Base-by-base conservation (phyloP, 1,284 basidiomycete genomes). In the Pseudozyma thailandica region DNA sequence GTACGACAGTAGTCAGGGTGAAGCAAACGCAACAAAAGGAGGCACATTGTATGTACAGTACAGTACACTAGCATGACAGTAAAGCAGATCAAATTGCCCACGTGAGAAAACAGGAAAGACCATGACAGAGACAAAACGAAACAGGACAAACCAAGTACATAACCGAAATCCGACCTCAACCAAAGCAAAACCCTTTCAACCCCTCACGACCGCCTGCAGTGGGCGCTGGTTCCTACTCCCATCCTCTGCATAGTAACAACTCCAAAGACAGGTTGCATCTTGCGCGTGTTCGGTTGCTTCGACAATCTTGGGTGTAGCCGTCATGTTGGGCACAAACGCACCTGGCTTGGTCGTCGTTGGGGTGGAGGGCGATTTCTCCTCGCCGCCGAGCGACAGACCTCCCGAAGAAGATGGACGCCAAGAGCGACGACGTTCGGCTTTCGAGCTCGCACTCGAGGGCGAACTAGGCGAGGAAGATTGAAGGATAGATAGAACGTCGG, bases 241-340 rank as follows among this genome's bases (percentile, higher is more conserved):
- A 23, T 70, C 52, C 16, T 63, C 59, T 6, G 56, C 35, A 26
- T 70, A 70, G 37, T 70, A 70, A 43, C 66, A 70, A 46, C 66
- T 70, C 55, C 60, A 70, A 1, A 70, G 23, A 25, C 57, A 60
- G 20, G 50, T 56, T 3, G 46, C 30, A 2, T 45, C 54, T n/a
- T n/a, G n/a, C 15, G 1, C 45, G 3, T n/a, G 39, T 6, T 8
- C 33, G 7, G 18, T 27, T 6, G 23, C 42, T 13, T 25, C 37
- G 37, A 38, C 46, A 35, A 70, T 70, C 38, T 62, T 70, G 13
- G 66, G 66, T 7, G 66, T 70, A 0, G 55, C 55, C 12, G 42
- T 37, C 20, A 35, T 16, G 33, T 35, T 16, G 33, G 33, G 33
- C 33, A 16, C 13, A 16, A 35, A 35, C 13, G 9, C 13, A 21